These are phyloP conservation scores for Magnaporthiopsis poae DNA, from an alignment of 2,329 filamentous ascomycete species.

Conservation along the genomic window DNA sequence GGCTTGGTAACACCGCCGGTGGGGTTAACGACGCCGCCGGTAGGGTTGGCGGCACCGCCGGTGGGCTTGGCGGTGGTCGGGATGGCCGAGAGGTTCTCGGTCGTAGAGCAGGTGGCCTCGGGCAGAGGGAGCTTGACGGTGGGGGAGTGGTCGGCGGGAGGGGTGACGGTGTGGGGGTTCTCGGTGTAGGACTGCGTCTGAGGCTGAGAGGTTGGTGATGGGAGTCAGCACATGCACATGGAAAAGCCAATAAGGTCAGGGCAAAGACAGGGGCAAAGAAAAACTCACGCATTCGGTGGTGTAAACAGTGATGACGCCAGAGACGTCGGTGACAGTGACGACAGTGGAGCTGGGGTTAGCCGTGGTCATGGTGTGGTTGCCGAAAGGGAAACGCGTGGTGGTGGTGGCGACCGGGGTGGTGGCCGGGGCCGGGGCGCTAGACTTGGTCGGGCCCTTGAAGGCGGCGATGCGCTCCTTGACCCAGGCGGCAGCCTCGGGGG, in stretches of 20 bases:
- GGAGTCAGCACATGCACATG: background rate
- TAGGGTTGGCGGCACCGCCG: background rate
- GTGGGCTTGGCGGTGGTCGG: background rate
- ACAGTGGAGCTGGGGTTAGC: background rate
- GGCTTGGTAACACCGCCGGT: background rate
- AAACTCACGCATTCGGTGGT: background rate
- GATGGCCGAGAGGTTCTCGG: background rate
- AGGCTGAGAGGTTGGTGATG: background rate
- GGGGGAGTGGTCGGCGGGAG: background rate
- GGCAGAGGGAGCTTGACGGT: background rate
- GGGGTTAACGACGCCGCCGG: too few relatives aligned
- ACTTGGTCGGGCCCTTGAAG: background rate
- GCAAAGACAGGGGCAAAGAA: background rate
- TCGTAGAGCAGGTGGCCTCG: background rate
- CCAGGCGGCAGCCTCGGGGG: constrained; percentile 19
- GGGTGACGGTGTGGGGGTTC: background rate
- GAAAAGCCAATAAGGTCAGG: background rate
- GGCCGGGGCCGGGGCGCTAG: too few relatives aligned
- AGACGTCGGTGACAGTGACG: background rate
- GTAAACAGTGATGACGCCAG: background rate
- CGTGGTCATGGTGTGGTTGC: background rate
- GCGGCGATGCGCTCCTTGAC: constrained; percentile 12
- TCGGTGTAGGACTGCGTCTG: background rate
- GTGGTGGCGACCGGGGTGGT: background rate
- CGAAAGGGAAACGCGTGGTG: background rate